Evolutionary conservation across 2,329 filamentous ascomycete genomes (phyloP).

Genomic region (Aspergillus sojae): DNA sequence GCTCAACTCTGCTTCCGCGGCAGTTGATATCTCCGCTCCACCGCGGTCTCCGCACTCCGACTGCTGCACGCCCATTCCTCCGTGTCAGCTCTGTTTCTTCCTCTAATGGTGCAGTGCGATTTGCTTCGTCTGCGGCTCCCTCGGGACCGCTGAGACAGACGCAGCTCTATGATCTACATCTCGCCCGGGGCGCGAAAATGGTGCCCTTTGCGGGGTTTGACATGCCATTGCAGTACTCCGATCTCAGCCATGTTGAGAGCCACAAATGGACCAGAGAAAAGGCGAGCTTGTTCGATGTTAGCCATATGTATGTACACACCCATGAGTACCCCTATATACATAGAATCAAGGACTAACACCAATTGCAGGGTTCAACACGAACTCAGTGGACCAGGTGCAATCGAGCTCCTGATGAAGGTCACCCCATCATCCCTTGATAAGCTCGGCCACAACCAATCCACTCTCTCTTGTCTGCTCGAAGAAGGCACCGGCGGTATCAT

Average conservation of each 20-base stretch:
- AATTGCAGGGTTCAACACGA: slow-evolving; percentile 71
- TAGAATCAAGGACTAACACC: background rate
- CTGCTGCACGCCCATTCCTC: slow-evolving; percentile 13
- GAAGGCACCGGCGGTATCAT: slow-evolving; percentile 84
- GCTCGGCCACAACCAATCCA: slow-evolving; percentile 70
- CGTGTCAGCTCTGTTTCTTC: slow-evolving; percentile 9
- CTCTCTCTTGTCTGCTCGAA: slow-evolving; percentile 81
- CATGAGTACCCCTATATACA: background rate
- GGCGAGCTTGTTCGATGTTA: slow-evolving; percentile 91
- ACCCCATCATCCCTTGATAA: slow-evolving; percentile 74
- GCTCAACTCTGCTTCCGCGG: slow-evolving; percentile 31
- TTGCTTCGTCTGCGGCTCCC: slow-evolving; percentile 34
- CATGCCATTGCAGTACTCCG: slow-evolving; percentile 89
- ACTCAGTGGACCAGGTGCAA: slow-evolving; percentile 77
- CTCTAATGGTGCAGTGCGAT: slow-evolving; percentile 27
- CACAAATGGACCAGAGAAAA: slow-evolving; percentile 88
- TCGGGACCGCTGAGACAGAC: slow-evolving; percentile 53
- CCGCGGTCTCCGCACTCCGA: slow-evolving; percentile 27
- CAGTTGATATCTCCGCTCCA: slow-evolving; percentile 30
- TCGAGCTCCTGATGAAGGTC: slow-evolving; percentile 78
- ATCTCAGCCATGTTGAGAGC: slow-evolving; percentile 76
- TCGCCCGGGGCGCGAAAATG: slow-evolving; percentile 83
- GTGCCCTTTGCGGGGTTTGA: slow-evolving; percentile 92
- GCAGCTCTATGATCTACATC: slow-evolving; percentile 76
- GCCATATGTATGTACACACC: slow-evolving; percentile 77